Evolutionary conservation across 768 basidiomycete genomes (phyloP), one percentile per base, ranked within the genome.

Genomic region (Hygrocybe punicea): DNA sequence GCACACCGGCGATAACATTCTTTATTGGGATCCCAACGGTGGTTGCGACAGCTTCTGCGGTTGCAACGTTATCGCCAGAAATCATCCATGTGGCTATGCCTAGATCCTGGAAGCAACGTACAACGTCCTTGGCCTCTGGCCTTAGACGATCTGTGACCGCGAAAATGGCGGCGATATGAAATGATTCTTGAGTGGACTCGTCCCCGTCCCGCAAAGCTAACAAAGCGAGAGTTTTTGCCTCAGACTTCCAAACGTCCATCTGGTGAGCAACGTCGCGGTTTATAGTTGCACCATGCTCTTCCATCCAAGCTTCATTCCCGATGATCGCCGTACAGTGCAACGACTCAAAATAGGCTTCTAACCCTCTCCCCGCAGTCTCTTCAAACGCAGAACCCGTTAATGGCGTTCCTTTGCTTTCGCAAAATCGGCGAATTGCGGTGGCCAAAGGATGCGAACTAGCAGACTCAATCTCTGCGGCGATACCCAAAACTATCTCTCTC

Each of bases 1-100:
- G 75, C 0, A 91, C 89, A 0, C 85, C 88, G n/a, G 90, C 91
- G 51, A 86, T 83, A 45, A 94, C 86, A 60, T 89, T 84, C 21
- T 73, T 73, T 37, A 75, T 69, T 0, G 83, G 77, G 53, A 94
- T 87, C 3, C 89, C 89, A 1, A 90, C 83, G 56, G 70, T 73
- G 56, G 69, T 70, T 0, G 87, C 91, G 23, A 94, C 85, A 14
- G 90, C 87, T 48, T 73, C 73, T 0, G 90, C 90, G 0, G 92
- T 92, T 2, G 67, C 67, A 2, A 64, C 66, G 55, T 81, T 78
- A 65, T 94, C 92, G 2, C 93, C 93, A 13, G 89, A 88, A 24
- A 93, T 82, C 82, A 94, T 91, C 83, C 85, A 91, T 0, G 85
- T 82, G 19, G 73, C 76, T 35, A 91, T 79, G 0, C 82, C 81